A percentile compares a stretch with the other conserved stretches of the same genome.
These are phyloP conservation scores for Penicillium sp. DNA, from an alignment of 2,329 filamentous ascomycete genomes.

Conservation along the genomic window DNA sequence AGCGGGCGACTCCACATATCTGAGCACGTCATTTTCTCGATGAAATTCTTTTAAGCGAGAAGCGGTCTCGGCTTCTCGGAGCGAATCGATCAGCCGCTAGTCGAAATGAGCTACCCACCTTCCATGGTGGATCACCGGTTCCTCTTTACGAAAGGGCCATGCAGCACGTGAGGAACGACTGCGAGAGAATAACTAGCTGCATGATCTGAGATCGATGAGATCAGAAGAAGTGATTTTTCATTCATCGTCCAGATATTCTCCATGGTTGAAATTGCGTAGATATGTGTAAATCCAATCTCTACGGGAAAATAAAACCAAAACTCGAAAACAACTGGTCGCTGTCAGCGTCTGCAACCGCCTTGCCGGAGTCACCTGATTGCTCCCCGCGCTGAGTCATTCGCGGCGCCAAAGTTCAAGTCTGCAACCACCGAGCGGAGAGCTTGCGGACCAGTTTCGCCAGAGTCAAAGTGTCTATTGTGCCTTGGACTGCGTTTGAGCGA, in stretches of 20 bases:
- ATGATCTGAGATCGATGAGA: background rate
- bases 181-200: background rate
- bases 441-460: slow-evolving; percentile 3
- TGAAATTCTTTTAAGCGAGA: slow-evolving; percentile 4
- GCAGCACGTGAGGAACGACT: background rate
- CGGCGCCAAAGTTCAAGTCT: slow-evolving; percentile 18
- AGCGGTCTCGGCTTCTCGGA: background rate
- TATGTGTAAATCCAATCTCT: too few species aligned
- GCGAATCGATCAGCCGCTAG: slow-evolving; percentile 6
- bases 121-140: slow-evolving; percentile 8
- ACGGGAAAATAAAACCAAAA: too few species aligned
- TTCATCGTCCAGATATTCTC: too few species aligned
- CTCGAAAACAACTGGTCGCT: too few species aligned
- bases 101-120: slow-evolving; percentile 4
- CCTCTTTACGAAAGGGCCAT: background rate
- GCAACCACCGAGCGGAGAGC: slow-evolving; percentile 17
- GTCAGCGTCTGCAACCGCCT: too few species aligned
- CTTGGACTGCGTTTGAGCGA: background rate
- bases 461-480: slow-evolving; percentile 2
- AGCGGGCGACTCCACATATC: background rate
- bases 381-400: slow-evolving; percentile 25
- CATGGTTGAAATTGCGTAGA: too few species aligned
- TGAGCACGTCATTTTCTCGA: background rate
- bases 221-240: too few species aligned
- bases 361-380: slow-evolving; percentile 17